Conservation (phyloP, 1,139 yeast genomes). For the Barnettozyma hawaiiensis region DNA sequence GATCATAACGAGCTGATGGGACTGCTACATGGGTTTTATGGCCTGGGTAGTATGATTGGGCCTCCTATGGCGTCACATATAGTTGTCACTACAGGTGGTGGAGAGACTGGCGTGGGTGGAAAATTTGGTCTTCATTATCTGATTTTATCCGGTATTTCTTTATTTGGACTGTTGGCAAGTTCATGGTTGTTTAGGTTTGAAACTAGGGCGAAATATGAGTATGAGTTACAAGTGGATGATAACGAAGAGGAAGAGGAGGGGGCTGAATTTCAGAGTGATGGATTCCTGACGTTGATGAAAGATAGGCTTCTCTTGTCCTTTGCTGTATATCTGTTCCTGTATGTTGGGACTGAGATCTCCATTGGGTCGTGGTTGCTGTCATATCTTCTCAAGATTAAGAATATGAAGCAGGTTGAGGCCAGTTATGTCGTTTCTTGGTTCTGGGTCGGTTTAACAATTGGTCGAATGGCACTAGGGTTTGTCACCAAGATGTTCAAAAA, state of each 20-base stretch:
- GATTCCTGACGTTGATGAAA: conserved; percentile 34
- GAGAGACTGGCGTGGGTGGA: background rate
- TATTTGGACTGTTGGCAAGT: conserved; percentile 2
- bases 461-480: conserved; percentile 56
- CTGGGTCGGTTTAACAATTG: conserved; percentile 62
- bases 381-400: conserved; percentile 46
- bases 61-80: conserved; percentile 51
- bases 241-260: background rate
- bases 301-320: conserved; percentile 44
- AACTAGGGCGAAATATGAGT: conserved; percentile 43
- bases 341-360: conserved; percentile 65
- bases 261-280: conserved; percentile 9
- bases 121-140: conserved; percentile 13
- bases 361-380: conserved; percentile 67
- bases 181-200: conserved; percentile 44
- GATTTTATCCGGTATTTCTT: conserved; percentile 8
- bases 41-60: conserved; percentile 61
- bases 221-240: conserved; percentile 28
- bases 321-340: conserved; percentile 48
- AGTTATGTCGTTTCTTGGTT: conserved; percentile 58
- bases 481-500: conserved; percentile 48
- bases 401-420: conserved; percentile 39
- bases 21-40: conserved; percentile 61
- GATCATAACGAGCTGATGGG: conserved; percentile 63
- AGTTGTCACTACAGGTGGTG: conserved; percentile 29